Base-by-base conservation (phyloP, 2,329 filamentous ascomycete species). In the Talaromyces sp. region DNA sequence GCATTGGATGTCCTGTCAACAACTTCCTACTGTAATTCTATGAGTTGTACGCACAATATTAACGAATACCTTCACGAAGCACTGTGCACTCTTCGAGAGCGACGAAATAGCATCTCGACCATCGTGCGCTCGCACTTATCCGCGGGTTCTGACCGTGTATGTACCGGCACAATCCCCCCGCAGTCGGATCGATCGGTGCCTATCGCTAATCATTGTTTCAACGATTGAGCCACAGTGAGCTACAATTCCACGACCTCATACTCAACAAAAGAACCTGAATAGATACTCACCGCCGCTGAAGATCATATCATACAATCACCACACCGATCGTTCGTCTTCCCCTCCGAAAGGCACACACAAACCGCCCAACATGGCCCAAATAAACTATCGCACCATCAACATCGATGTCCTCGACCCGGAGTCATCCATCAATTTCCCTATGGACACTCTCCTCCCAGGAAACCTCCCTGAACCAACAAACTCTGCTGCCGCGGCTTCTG, bases 351-450 rank as follows among this genome's bases (percentile, higher is more conserved):
- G 7, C 36, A 22, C 22, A 22, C 10, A 21, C 36, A 36, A n/a
- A 17, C 40, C 41, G 50, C 39, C 35, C 53, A 58, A 19, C 39
- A 77, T 77, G 75, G 68, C 75, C 58, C 71, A 73, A 67, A 73
- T 83, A 75, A 86, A 87, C 73, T 87, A 83, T 78, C 89, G 92
- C 75, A 96, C 91, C 65, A 94, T 97, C 81, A 91, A 97, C 82
- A 88, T 97, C 74, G 92, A 97, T 73, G 87, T 88, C 66, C 83
- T 96, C 67, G 89, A 94, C 74, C 90, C 92, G 60, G 92, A 97
- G 75, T 94, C 91, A 67, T 84, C 89, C 64, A 79, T 85, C 75
- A 97, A 97, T 83, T 97, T 97, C 78, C 89, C 95, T 76, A 85
- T 89, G 63, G 84, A 87, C 60, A 90, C 91, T 17, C 85, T 97